Evolutionary conservation across 2,329 filamentous ascomycete species (phyloP).

Genomic region (Microdochium trichocladiopsis): DNA sequence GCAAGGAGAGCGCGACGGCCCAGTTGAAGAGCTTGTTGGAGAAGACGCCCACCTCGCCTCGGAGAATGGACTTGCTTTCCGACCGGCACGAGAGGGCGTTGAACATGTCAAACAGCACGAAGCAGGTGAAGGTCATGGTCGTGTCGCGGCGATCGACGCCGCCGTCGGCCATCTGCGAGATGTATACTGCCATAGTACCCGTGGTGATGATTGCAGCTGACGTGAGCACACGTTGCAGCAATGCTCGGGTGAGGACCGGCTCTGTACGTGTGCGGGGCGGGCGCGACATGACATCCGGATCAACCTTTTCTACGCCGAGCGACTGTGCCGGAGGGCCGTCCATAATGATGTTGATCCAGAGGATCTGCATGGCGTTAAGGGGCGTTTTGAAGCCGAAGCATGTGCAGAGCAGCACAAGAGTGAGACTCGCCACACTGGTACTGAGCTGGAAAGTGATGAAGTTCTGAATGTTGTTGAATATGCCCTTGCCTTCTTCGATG

Average conservation of each 20-base stretch:
- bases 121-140: conserved; percentile 98
- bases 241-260: conserved; percentile 77
- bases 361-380: conserved; percentile 97
- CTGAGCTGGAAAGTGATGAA: conserved; percentile 98
- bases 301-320: conserved; percentile 89
- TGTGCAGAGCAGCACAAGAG: conserved; percentile 86
- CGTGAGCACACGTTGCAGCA: conserved; percentile 79
- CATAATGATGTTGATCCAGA: conserved; percentile 99
- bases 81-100: conserved; percentile 92
- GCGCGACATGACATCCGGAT: conserved; percentile 87
- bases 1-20: conserved; percentile 76
- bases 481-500: conserved; percentile 98
- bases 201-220: conserved; percentile 86
- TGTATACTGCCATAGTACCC: conserved; percentile 86
- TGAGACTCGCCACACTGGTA: conserved; percentile 89
- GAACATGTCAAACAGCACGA: conserved; percentile 99
- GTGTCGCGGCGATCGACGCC: conserved; percentile 88
- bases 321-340: conserved; percentile 97
- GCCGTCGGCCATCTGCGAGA: conserved; percentile 80
- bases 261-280: conserved; percentile 80
- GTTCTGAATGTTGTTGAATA: conserved; percentile 99
- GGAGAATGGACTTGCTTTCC: conserved; percentile 80
- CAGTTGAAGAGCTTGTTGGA: conserved; percentile 95
- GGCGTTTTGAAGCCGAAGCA: conserved; percentile 91
- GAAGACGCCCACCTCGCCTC: conserved; percentile 76